Evolutionary conservation across 768 basidiomycete genomes (phyloP).

Genomic region (Amanita polypyramis): DNA sequence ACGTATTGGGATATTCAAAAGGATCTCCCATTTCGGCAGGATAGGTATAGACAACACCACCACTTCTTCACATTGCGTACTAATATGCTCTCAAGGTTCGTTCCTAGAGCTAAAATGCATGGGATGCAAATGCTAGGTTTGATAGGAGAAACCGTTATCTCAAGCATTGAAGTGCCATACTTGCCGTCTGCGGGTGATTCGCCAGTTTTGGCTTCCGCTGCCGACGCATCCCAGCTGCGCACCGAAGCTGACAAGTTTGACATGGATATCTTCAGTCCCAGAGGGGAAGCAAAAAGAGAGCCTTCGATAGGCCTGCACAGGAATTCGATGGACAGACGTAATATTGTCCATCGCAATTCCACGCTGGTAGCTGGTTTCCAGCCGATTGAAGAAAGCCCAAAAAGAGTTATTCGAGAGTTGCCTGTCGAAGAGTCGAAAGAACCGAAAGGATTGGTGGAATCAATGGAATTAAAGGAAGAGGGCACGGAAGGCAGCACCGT

Average conservation of each 20-base stretch:
- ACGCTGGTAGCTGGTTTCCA: constrained; percentile 36
- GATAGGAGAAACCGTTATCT: constrained; percentile 83
- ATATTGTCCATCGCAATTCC: constrained; percentile 38
- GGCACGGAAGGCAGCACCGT: constrained; percentile 14
- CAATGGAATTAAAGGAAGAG: constrained; percentile 27
- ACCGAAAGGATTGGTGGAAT: constrained; percentile 27
- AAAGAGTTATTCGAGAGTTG: constrained; percentile 34
- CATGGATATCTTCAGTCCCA: constrained; percentile 51
- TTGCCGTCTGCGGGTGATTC: constrained; percentile 35
- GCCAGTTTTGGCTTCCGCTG: constrained; percentile 20
- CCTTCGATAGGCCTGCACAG: constrained; percentile 24
- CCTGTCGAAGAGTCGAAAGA: constrained; percentile 32
- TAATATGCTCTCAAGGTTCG: constrained; percentile 45
- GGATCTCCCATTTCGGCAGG: constrained; percentile 71
- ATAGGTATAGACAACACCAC: constrained; percentile 50
- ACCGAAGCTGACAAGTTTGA: constrained; percentile 68
- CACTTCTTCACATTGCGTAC: not conserved
- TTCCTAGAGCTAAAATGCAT: constrained; percentile 94
- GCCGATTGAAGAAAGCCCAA: constrained; percentile 68
- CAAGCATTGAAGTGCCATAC: constrained; percentile 82
- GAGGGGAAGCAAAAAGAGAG: constrained; percentile 24
- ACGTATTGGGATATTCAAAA: constrained; percentile 85
- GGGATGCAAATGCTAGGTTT: constrained; percentile 93
- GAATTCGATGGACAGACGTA: constrained; percentile 30
- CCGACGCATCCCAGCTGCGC: constrained; percentile 29